Evolutionary conservation across 1,284 basidiomycete genomes (phyloP), one percentile per base, ranked within the genome.

Genomic region (Microbotryum intermedium): DNA sequence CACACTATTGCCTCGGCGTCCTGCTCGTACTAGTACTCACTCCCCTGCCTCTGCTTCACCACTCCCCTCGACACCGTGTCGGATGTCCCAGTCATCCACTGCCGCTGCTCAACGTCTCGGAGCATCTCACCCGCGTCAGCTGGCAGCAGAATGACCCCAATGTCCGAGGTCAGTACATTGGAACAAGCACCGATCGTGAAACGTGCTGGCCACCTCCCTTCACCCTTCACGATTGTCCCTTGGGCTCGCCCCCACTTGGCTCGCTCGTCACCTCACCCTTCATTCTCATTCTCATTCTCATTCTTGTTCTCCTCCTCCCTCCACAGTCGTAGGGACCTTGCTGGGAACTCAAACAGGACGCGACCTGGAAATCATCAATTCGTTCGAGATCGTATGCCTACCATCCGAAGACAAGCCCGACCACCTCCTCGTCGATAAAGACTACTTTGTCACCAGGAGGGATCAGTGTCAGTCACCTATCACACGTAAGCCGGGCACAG

Each of bases 331-430:
- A 59, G 94, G 94, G 13, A 92, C 89, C 6, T 80, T 98, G 3
- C 82, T 98, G n/a, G 94, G 94, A 5, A 92, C 88, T 1, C 92
- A 97, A 75, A 84, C 83, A 68, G 93, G 92, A 13, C 84, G 92
- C 62, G 89, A 97, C 70, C 84, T 98, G 18, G 91, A 97, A 74
- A 91, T 98, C 70, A 87, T 93, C 64, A 98, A 97, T 73, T 88
- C 88, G 3, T 98, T 97, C 72, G 94, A 98, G 74, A 79, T 98
- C 60, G 84, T 84, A 6, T 75, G 86, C 21, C 70, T 71, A 25
- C 20, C 59, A 8, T 55, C 58, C n/a, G 67, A 63, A 63, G 77
- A 78, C 49, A 78, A 76, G 11, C 34, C 49, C 77, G 79, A 57
- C 54, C 50, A 50, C 76, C 55, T 57, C 50, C 16, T 79, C 10